Evolutionary conservation across 352 stramenopile species (phyloP).

Genomic region (Globisporangium viniferum): DNA sequence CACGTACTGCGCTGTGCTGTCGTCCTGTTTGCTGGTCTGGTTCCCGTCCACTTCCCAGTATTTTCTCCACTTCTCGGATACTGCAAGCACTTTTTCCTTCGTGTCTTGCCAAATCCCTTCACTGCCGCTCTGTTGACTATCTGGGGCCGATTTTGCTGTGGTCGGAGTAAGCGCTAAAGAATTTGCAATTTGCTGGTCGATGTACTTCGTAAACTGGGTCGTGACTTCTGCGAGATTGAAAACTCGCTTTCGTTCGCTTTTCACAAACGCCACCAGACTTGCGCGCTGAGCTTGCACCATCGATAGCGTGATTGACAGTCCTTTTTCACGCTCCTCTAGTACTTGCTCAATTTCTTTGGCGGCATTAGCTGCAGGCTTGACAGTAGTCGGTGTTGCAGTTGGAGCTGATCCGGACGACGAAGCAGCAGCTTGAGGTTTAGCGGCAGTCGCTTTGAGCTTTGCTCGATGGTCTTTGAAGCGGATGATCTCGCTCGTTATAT

Average conservation of each 20-base stretch:
- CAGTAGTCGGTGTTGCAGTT: neutral
- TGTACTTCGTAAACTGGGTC: constrained; percentile 52
- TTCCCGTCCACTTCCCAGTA: constrained; percentile 16
- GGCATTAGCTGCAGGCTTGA: constrained; percentile 11
- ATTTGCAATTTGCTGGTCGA: constrained; percentile 30
- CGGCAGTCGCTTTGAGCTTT: constrained; percentile 31
- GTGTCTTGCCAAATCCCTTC: constrained; percentile 31
- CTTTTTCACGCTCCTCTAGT: constrained; percentile 78
- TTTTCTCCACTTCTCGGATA: constrained; percentile 35
- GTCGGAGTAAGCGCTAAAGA: constrained; percentile 1
- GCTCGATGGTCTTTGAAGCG: constrained; percentile 48
- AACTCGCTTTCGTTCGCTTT: constrained; percentile 60
- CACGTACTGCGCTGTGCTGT: constrained; percentile 17
- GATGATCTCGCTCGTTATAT: constrained; percentile 61
- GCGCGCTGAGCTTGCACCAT: constrained; percentile 63
- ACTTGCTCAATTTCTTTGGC: constrained; percentile 64
- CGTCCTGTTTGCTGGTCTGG: neutral
- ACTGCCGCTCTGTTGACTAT: constrained; percentile 4
- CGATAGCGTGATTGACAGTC: constrained; percentile 61
- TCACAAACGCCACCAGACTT: constrained; percentile 48
- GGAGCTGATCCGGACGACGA: neutral
- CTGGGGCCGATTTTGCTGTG: neutral
- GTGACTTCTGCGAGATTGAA: constrained; percentile 55
- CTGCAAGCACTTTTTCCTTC: constrained; percentile 29
- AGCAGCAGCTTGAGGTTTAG: neutral